Base-by-base conservation (phyloP, 2,329 filamentous ascomycete species). In the Fusarium nisikadoi region DNA sequence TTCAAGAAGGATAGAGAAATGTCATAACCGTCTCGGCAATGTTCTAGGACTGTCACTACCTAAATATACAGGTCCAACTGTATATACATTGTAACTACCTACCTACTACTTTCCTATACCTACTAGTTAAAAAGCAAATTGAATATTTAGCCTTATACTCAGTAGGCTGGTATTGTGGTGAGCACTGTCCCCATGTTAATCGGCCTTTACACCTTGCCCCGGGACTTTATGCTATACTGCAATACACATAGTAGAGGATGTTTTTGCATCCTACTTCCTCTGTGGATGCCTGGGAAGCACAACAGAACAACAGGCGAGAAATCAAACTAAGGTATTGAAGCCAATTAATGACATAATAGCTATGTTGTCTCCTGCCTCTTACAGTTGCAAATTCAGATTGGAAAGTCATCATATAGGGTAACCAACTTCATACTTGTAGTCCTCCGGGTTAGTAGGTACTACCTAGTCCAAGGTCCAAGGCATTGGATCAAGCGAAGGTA, bases 381-480 rank as follows among this genome's bases (percentile, higher is more conserved):
- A 25, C 36, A 6, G 13, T 20, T 17, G 29, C 47, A 20, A 25
- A 25, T 14, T 20, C 17, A 23, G 12, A 36, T 17, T 16, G 17
- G 8, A n/a, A 36, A 36, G 49, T 16, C 23, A 16, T 25, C 6
- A 27, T 65, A 12, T 8, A 67, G 62, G 64, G 54, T 67, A 67
- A 25, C 12, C 39, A 56, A 29, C 11, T 5, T 29, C 13, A 41
- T 10, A 8, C 4, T 12, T 29, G 8, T 29, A 29, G 27, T 29
- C 27, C 27, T 29, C 8, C 23, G 9, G 27, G 27, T 29, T 29
- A 29, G 27, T 17, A 31, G 12, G 31, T 33, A 13, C 13, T 29
- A 29, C 27, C 31, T 23, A 23, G 16, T 17, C n/a, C 55, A 49
- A 11, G 49, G 39, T 17, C 57, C 39, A 19, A 20, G 33, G 25